Evolutionary conservation across 169 alveolate genomes (phyloP).

Genomic region (Plasmodium yoelii): DNA sequence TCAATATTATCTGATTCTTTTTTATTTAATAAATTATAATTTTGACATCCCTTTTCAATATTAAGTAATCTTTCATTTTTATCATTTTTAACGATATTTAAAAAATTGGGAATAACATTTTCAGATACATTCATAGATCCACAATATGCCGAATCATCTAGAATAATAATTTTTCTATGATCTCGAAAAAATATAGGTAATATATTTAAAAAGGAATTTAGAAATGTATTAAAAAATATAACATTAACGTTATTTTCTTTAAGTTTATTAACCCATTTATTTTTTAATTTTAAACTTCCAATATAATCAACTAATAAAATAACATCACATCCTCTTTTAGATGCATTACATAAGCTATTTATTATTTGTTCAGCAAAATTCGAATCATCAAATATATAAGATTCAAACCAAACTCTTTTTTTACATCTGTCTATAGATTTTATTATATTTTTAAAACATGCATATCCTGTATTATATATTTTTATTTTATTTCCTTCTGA

Average conservation of each 20-base stretch:
- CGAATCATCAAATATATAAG: constrained; percentile 90
- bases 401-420: constrained; percentile 87
- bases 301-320: constrained; percentile 84
- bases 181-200: constrained; percentile 85
- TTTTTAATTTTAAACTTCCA: constrained; percentile 72
- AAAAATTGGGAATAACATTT: constrained; percentile 22
- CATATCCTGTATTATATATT: constrained; percentile 65
- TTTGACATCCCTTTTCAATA: neutral
- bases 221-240: constrained; percentile 76
- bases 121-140: constrained; percentile 88
- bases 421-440: constrained; percentile 80
- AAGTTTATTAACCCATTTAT: constrained; percentile 61
- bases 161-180: constrained; percentile 87
- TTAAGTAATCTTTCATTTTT: neutral
- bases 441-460: constrained; percentile 52
- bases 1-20: neutral
- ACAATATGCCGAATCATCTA: constrained; percentile 84
- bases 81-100: neutral
- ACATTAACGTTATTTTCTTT: constrained; percentile 52
- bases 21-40: neutral
- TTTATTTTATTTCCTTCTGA: constrained; percentile 78
- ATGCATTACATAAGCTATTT: constrained; percentile 85
- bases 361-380: constrained; percentile 82
- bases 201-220: constrained; percentile 63
- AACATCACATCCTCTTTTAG: constrained; percentile 88